Percentiles rank a stretch among this genome's conserved stretches.
Evolutionary conservation across 2,329 filamentous ascomycete genomes (phyloP).

Genomic region (Fusarium sp.): DNA sequence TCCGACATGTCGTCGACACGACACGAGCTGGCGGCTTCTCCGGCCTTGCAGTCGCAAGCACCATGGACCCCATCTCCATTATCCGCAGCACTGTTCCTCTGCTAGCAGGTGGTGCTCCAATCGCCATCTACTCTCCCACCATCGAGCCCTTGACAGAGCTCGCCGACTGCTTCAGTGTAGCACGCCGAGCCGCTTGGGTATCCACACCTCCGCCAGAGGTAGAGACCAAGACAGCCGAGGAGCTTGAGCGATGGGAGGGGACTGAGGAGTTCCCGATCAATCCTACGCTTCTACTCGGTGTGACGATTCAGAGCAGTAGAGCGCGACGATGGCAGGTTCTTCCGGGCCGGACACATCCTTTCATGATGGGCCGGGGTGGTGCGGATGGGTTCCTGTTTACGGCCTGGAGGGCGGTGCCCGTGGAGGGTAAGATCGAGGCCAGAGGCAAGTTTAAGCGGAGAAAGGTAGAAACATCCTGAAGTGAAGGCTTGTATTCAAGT

Average conservation of each 20-base stretch:
- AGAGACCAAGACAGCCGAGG: slow-evolving; percentile 61
- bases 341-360: slow-evolving; percentile 90
- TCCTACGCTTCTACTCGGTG: slow-evolving; percentile 85
- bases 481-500: background rate
- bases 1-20: slow-evolving; percentile 80
- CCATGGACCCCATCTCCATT: slow-evolving; percentile 85
- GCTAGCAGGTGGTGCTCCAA: slow-evolving; percentile 84
- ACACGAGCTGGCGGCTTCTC: slow-evolving; percentile 84
- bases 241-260: slow-evolving; percentile 71
- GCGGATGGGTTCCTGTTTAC: slow-evolving; percentile 94
- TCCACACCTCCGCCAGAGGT: slow-evolving; percentile 65
- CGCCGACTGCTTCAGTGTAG: slow-evolving; percentile 87
- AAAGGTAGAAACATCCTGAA: slow-evolving; percentile 64
- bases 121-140: slow-evolving; percentile 87
- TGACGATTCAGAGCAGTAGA: slow-evolving; percentile 84
- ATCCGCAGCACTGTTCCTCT: slow-evolving; percentile 84
- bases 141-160: slow-evolving; percentile 84
- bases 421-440: slow-evolving; percentile 84
- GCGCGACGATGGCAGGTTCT: slow-evolving; percentile 91
- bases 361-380: slow-evolving; percentile 92
- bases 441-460: slow-evolving; percentile 84
- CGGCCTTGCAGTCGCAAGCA: slow-evolving; percentile 84
- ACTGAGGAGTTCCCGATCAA: slow-evolving; percentile 87
- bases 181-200: slow-evolving; percentile 82
- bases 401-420: slow-evolving; percentile 83